Base-by-base conservation (phyloP, 805 yeast species). In the Candida verbasci region DNA sequence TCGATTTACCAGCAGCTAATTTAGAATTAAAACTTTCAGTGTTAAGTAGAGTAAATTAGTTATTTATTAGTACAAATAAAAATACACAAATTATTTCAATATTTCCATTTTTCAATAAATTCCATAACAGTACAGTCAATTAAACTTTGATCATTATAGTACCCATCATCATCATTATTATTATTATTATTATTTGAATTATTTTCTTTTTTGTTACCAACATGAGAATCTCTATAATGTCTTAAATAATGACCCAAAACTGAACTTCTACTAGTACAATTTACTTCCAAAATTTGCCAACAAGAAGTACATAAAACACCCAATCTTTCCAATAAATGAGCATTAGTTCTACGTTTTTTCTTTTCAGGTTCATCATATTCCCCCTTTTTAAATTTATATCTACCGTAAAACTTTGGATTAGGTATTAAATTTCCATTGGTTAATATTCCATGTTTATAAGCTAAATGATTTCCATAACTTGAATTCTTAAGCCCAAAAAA, bases 401-500 rank as follows among this genome's bases (percentile, higher is more conserved):
- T 39, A 3, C 64, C 66, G 26, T 46, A 53, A 39, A 53, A 50
- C 6, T 58, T 34, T 2, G 60, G 62, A 30, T 60, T 60, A 0
- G 66, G 66, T 2, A 55, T 54, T 14, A 55, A 44, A 31, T 44
- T 53, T 22, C 56, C 56, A 40, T 56, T 57, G 28, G 63, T 56
- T 23, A 49, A 52, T 6, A 60, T 49, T 4, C 66, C 66, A 42
- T 60, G 66, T 37, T 57, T 62, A 29, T 56, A 44, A 4, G 65
- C 56, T 42, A 60, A 43, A 39, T 60, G 66, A 5, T 62, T 53
- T 6, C 59, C 49, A 37, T 60, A 60, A 29, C 56, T 52, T 6
- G 60, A 53, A 45, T 60, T 60, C 37, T 59, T 59, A 42, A 56
- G 52, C 2, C 62, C 61, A 16, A 53, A 44, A 36, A 60, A 60